phyloP scores from a whole-genome alignment of 2,329 filamentous ascomycete species.

The Epichloe sp. region DNA sequence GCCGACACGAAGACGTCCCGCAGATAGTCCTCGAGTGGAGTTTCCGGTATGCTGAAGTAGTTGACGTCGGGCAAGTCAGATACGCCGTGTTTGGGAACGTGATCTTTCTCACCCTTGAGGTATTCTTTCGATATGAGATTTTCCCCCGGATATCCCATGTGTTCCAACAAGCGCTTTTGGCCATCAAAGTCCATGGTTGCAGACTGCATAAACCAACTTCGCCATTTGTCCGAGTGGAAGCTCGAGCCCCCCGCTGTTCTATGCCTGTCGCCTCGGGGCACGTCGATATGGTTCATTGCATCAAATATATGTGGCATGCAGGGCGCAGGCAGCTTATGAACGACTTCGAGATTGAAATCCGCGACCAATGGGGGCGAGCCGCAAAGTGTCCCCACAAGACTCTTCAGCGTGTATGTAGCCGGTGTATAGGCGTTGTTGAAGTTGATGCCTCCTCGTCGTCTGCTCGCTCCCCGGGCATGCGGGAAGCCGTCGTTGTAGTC shows the following conservation, averaged over 20 bases:
- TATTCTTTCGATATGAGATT: slow-evolving; percentile 18
- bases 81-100: slow-evolving; percentile 15
- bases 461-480: slow-evolving; percentile 7
- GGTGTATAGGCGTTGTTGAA: slow-evolving; percentile 28
- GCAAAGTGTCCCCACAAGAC: slow-evolving; percentile 27
- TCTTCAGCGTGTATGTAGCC: slow-evolving; percentile 31
- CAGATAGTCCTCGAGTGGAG: slow-evolving; percentile 19
- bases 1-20: slow-evolving; percentile 19
- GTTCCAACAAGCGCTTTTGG: slow-evolving; percentile 14
- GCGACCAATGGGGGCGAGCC: slow-evolving; percentile 27
- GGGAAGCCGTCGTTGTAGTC: slow-evolving; percentile 23
- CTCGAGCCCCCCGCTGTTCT: slow-evolving; percentile 3
- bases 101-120: slow-evolving; percentile 12
- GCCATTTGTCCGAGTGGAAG: slow-evolving; percentile 17
- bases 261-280: slow-evolving; percentile 6
- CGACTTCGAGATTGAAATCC: slow-evolving; percentile 29
- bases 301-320: slow-evolving; percentile 28
- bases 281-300: slow-evolving; percentile 15
- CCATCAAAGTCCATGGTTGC: slow-evolving; percentile 20
- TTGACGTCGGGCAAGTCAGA: slow-evolving; percentile 19
- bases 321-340: slow-evolving; percentile 29
- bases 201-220: slow-evolving; percentile 19
- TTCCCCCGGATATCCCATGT: slow-evolving; percentile 16
- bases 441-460: slow-evolving; percentile 24
- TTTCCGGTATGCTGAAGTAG: slow-evolving; percentile 21